A percentile compares a stretch with the other conserved stretches of the same genome.
phyloP scores from a whole-genome alignment of 2,329 filamentous ascomycete species.

The Ophiostoma piceae region DNA sequence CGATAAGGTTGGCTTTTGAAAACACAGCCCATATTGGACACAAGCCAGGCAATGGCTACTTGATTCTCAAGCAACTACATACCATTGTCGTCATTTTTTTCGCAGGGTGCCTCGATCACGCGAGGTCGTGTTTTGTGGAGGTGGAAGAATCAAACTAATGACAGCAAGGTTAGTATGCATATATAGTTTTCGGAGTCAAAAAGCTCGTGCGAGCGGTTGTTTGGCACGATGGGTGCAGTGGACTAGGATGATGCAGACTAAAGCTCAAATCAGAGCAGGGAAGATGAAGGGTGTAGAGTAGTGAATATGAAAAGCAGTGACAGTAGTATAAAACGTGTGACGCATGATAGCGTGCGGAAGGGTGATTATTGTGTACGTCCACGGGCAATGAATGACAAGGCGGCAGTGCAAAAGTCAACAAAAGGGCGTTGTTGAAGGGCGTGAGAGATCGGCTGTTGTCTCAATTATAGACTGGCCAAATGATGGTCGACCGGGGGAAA shows the following conservation, averaged over 20 bases:
- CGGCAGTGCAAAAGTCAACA: not conserved
- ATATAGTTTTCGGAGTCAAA: not conserved
- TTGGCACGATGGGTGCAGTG: not conserved
- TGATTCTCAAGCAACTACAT: slow-evolving; percentile 29
- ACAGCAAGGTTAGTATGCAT: slow-evolving; percentile 13
- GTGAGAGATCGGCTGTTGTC: not conserved
- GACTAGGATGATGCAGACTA: not conserved
- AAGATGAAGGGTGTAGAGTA: not conserved
- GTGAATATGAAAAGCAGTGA: not conserved
- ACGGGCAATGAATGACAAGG: not conserved
- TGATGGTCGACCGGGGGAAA: not conserved
- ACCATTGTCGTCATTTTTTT: slow-evolving; percentile 51
- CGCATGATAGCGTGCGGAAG: not conserved
- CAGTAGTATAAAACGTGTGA: not conserved
- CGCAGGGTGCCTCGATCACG: slow-evolving; percentile 24
- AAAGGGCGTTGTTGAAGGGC: not conserved
- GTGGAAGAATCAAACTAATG: not conserved
- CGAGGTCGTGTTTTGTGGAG: slow-evolving; percentile 21
- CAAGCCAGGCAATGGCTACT: not conserved
- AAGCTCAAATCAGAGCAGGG: not conserved
- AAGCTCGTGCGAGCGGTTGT: not conserved
- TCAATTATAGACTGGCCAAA: not conserved
- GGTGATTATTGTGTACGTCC: not conserved
- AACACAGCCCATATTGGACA: too few relatives aligned
- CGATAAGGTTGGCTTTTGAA: too few relatives aligned